phyloP scores from a whole-genome alignment of 1,284 basidiomycete species.

The Thecaphora thlaspeos region DNA sequence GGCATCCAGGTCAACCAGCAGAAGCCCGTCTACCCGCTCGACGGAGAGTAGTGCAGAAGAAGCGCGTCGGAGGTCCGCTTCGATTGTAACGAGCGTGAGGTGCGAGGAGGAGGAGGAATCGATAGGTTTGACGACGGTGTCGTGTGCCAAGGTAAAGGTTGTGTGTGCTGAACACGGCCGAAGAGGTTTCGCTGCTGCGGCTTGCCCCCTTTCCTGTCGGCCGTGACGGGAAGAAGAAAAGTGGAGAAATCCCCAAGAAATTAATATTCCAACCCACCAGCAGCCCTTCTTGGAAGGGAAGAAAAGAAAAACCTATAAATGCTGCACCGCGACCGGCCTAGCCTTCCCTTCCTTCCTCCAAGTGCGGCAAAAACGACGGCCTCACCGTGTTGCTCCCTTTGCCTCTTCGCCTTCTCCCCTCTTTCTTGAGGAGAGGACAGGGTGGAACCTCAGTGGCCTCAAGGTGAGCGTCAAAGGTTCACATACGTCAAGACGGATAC shows the following conservation, averaged over 20 bases:
- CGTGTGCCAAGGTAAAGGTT: no score
- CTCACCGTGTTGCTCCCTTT: constrained; percentile 4
- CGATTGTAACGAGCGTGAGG: no score
- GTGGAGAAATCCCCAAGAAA: constrained; percentile 46
- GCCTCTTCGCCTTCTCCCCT: not conserved
- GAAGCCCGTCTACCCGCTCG: constrained; percentile 58
- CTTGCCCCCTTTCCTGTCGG: no score
- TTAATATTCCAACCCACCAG: constrained; percentile 58
- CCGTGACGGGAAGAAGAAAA: no score
- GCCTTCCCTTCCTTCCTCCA: not conserved
- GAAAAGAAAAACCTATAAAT: not conserved
- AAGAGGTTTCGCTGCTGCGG: no score
- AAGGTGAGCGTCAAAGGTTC: constrained; percentile 4
- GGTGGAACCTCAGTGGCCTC: not conserved
- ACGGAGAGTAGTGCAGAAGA: constrained; percentile 53
- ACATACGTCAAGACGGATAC: not conserved
- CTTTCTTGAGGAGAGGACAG: no score
- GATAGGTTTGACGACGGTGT: no score
- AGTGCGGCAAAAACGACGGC: constrained; percentile 4
- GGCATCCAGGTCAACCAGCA: constrained; percentile 56
- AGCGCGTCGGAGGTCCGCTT: not conserved
- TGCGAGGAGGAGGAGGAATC: no score
- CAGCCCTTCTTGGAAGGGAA: constrained; percentile 21
- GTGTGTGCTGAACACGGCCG: no score
- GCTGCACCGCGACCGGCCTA: not conserved